Evolutionary conservation across 768 basidiomycete species (phyloP).

Genomic region (Lactarius sanguifluus): DNA sequence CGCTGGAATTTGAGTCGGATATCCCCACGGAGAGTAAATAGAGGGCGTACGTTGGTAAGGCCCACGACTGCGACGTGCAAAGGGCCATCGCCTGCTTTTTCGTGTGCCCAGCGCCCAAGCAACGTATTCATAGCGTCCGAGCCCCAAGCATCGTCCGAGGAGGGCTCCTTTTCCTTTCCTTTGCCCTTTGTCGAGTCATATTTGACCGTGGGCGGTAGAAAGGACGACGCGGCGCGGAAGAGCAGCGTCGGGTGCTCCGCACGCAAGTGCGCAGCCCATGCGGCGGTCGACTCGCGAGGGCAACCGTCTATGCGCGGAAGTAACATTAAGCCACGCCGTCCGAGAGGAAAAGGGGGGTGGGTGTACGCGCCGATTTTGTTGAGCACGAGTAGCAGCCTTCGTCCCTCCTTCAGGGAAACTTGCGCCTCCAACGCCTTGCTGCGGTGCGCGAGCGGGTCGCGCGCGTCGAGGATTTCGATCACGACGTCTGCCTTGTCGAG

Average conservation of each 20-base stretch:
- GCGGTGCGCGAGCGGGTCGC: constrained; percentile 75
- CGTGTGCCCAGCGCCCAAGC: constrained; percentile 48
- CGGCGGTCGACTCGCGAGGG: constrained; percentile 69
- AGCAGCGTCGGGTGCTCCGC: constrained; percentile 59
- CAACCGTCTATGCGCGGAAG: constrained; percentile 63
- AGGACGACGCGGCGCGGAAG: constrained; percentile 72
- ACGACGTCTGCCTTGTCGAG: constrained; percentile 78
- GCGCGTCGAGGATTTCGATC: constrained; percentile 77
- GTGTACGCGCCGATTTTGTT: constrained; percentile 79
- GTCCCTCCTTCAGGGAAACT: constrained; percentile 42
- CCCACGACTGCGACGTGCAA: constrained; percentile 79
- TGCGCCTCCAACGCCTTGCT: constrained; percentile 63
- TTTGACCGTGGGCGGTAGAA: constrained; percentile 46
- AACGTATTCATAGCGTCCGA: constrained; percentile 49
- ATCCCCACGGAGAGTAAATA: not conserved
- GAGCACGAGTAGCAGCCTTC: constrained; percentile 63
- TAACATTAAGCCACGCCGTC: constrained; percentile 12
- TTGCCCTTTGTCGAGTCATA: constrained; percentile 34
- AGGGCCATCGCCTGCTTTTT: constrained; percentile 49
- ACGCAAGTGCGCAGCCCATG: constrained; percentile 69
- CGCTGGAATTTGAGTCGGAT: constrained; percentile 7
- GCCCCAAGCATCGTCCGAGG: constrained; percentile 61
- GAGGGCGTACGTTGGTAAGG: constrained; percentile 66
- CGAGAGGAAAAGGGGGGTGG: constrained; percentile 2
- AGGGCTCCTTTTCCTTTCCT: constrained; percentile 46